Evolutionary conservation across 78 protist species (phyloP), one percentile per base, ranked within the genome.

Genomic region (Dictyostelium capitatum): DNA sequence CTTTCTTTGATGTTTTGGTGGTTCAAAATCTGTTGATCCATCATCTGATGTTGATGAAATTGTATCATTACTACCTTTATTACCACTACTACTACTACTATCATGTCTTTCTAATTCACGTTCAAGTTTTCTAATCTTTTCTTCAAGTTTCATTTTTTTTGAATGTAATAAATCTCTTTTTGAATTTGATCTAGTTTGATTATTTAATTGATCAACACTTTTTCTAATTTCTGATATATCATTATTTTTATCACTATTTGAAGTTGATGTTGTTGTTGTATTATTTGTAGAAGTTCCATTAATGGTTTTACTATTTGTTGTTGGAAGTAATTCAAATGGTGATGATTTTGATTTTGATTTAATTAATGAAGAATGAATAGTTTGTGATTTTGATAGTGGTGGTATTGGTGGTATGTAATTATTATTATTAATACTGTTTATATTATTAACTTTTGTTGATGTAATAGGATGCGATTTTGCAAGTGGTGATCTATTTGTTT

Each of bases 371-470:
- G 28, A 19, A 17, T 74, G 80, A 23, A 9, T 8, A 23, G 72
- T 3, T 74, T 23, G 41, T 74, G 37, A n/a, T 74, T 19, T 69
- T 69, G 77, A 37, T 69, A 17, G 50, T 14, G 43, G 77, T 17
- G 75, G 77, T 17, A 47, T 32, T 32, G 75, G 0, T 25, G 41
- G 48, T 32, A 14, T 67, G 14, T 17, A 37, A 67, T 67, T 67
- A 67, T 67, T 69, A 69, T 69, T 69, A 69, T 37, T 37, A 69
- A 32, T 69, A 69, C 4, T 69, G 32, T 69, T n/a, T n/a, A n/a
- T 69, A 69, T 37, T 14, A 37, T 37, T 69, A 14, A 32, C 3
- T 17, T 32, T 65, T 15, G 5, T 2, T 28, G 17, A 32, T 28
- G 23, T 3, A 15, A 32, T 67, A 5, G 75, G 20, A 11, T 67